Conservation (phyloP, 352 stramenopile genomes). For the Phytophthora pinifolia region DNA sequence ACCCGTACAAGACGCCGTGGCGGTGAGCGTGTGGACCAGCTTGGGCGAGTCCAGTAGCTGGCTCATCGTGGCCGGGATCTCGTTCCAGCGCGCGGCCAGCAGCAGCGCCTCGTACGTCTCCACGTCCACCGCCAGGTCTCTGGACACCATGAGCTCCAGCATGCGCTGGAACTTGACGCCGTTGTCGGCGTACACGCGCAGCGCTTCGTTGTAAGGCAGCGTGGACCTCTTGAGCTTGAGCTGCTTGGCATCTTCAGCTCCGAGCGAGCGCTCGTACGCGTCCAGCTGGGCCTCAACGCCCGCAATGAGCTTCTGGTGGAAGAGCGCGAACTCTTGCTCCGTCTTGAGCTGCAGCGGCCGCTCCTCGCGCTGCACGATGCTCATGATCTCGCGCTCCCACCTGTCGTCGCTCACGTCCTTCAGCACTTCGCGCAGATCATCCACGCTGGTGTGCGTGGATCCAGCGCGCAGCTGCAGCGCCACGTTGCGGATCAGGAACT, state of each 20-base stretch:
- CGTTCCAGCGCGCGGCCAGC: constrained; percentile 58
- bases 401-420: constrained; percentile 22
- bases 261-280: constrained; percentile 41
- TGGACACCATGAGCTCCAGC: constrained; percentile 62
- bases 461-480: constrained; percentile 43
- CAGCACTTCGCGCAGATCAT: constrained; percentile 40
- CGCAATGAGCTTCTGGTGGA: constrained; percentile 42
- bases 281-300: constrained; percentile 48
- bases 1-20: constrained; percentile 8
- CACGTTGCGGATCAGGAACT: constrained; percentile 57
- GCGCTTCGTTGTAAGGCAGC: constrained; percentile 59
- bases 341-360: constrained; percentile 66
- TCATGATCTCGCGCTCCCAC: constrained; percentile 60
- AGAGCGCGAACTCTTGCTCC: constrained; percentile 41
- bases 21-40: constrained; percentile 36
- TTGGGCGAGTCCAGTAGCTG: constrained; percentile 52
- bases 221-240: constrained; percentile 23
- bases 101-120: constrained; percentile 68
- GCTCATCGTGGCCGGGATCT: constrained; percentile 63
- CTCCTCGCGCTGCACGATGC: constrained; percentile 54
- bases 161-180: constrained; percentile 52
- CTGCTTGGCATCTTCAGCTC: background rate
- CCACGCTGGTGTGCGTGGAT: constrained; percentile 23
- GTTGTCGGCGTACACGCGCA: constrained; percentile 62
- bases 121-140: constrained; percentile 43